Evolutionary conservation across 768 basidiomycete genomes (phyloP).

Genomic region (Suillus sp.): DNA sequence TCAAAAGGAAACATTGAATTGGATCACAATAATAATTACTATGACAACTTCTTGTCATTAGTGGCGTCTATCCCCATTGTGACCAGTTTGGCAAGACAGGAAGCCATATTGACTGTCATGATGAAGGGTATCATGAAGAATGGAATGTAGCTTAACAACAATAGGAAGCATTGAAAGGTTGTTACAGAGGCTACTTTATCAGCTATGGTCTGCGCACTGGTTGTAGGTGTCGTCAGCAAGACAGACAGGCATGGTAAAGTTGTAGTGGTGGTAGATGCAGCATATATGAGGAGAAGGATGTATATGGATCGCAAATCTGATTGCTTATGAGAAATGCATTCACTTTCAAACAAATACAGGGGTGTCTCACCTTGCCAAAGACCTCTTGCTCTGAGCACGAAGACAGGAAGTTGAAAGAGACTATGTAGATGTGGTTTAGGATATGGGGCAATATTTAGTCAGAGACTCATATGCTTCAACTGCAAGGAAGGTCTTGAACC

Average conservation of each 20-base stretch:
- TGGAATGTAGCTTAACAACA: conserved; percentile 73
- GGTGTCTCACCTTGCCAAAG: conserved; percentile 52
- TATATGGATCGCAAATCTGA: conserved; percentile 56
- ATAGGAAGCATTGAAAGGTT: conserved; percentile 49
- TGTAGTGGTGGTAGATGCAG: conserved; percentile 76
- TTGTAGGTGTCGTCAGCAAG: conserved; percentile 54
- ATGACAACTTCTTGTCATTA: conserved; percentile 22
- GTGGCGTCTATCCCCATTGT: conserved; percentile 24
- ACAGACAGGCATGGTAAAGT: conserved; percentile 69
- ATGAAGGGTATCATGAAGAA: conserved; percentile 71
- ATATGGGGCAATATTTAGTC: conserved; percentile 3
- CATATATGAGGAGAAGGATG: conserved; percentile 70
- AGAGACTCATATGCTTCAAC: conserved; percentile 55
- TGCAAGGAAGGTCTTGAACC: conserved; percentile 67
- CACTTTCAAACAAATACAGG: not conserved
- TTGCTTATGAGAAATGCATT: conserved; percentile 8
- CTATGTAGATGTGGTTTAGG: conserved; percentile 33
- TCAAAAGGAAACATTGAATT: not conserved
- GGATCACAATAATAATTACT: conserved; percentile 16
- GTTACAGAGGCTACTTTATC: conserved; percentile 44
- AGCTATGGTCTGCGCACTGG: conserved; percentile 35
- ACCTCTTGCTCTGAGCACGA: conserved; percentile 65
- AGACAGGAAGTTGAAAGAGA: conserved; percentile 75
- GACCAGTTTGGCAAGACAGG: conserved; percentile 39
- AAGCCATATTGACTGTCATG: conserved; percentile 75